Percentiles rank a stretch among this genome's conserved stretches.
Conservation (phyloP, 2,329 filamentous ascomycete genomes). For the Alternaria arborescens region DNA sequence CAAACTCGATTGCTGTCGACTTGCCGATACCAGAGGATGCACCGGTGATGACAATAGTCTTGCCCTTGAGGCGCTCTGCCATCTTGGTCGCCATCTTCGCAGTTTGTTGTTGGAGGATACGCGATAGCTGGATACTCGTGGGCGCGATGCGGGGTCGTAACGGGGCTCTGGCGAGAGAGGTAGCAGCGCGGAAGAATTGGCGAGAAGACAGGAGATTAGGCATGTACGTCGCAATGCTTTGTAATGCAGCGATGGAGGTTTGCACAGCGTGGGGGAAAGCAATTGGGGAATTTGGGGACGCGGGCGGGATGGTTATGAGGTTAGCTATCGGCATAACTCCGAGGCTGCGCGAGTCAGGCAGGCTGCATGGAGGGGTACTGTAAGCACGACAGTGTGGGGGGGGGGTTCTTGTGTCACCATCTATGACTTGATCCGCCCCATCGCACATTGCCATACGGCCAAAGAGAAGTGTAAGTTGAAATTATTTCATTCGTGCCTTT, state of each 20-base stretch:
- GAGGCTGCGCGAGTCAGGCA: conserved; percentile 31
- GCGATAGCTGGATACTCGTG: conserved; percentile 17
- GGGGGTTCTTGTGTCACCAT: conserved; percentile 15
- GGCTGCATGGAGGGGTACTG: conserved; percentile 13
- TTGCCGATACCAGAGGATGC: conserved; percentile 92
- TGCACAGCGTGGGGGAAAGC: background rate
- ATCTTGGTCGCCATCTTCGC: conserved; percentile 74
- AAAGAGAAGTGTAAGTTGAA: background rate
- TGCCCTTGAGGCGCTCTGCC: conserved; percentile 86
- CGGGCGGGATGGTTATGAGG: conserved; percentile 5
- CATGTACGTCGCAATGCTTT: conserved; percentile 29
- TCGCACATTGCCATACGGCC: background rate
- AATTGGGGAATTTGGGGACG: conserved; percentile 8
- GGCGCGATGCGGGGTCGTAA: conserved; percentile 20
- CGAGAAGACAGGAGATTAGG: conserved; percentile 21
- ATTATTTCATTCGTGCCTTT: conserved; percentile 17
- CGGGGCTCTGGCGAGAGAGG: conserved; percentile 21
- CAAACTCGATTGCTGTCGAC: conserved; percentile 88
- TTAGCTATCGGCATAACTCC: conserved; percentile 15
- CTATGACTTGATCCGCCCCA: conserved; percentile 5
- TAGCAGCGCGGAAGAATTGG: conserved; percentile 27
- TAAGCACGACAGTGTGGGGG: conserved; percentile 23
- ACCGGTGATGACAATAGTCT: conserved; percentile 90
- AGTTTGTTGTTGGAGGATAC: conserved; percentile 22
- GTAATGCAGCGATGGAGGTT: conserved; percentile 11